phyloP scores from a whole-genome alignment of 176 grass and related monocot species.

The Zoysia pacifica region DNA sequence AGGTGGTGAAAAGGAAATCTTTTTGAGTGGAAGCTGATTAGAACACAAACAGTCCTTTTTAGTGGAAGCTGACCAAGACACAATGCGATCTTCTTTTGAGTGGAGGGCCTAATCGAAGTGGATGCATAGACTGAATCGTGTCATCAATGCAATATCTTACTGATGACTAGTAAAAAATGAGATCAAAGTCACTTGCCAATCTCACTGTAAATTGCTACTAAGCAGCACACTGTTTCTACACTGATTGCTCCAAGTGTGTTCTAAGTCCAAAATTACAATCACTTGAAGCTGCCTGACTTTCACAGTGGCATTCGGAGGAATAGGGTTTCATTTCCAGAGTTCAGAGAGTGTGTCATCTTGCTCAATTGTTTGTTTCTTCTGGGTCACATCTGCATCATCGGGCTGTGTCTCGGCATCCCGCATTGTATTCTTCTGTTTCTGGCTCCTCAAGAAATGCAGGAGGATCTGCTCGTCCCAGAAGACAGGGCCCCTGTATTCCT shows the following conservation, averaged over 20 bases:
- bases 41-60: neutral
- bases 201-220: neutral
- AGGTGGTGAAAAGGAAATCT: neutral
- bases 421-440: conserved; percentile 23
- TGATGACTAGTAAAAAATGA: neutral
- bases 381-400: conserved; percentile 13
- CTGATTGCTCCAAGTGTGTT: neutral
- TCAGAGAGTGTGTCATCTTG: conserved; percentile 30
- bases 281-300: conserved; percentile 15
- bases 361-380: conserved; percentile 25
- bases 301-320: neutral
- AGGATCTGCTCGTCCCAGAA: conserved; percentile 37
- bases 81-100: neutral
- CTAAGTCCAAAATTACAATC: conserved; percentile 4
- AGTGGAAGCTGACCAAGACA: conserved; percentile 34
- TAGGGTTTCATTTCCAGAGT: conserved; percentile 7
- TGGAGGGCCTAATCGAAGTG: conserved; percentile 24
- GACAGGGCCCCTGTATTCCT: conserved; percentile 47
- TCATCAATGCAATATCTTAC: conserved; percentile 3
- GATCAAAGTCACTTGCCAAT: neutral
- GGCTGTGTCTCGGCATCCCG: conserved; percentile 5
- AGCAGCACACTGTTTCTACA: neutral
- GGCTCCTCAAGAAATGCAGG: conserved; percentile 25
- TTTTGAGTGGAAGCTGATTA: conserved; percentile 35
- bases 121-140: conserved; percentile 14